Conservation (phyloP, 2,329 filamentous ascomycete genomes). For the Trichoderma arundinaceum region DNA sequence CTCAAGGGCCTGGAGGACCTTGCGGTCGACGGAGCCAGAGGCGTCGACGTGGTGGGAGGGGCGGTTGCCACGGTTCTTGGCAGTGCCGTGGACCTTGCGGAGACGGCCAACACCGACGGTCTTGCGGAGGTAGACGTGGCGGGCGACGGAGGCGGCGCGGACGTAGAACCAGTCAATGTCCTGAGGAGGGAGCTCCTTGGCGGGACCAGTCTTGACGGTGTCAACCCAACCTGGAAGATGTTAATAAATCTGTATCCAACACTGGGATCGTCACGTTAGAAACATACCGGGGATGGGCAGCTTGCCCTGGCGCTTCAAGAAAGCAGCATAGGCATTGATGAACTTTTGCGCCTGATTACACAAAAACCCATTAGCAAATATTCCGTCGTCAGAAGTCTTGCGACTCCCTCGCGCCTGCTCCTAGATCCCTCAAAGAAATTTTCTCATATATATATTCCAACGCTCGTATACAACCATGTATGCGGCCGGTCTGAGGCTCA, state of each 20-base stretch:
- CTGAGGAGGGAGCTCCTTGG: constrained; percentile 98
- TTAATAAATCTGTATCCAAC: neutral
- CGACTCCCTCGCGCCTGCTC: constrained; percentile 77
- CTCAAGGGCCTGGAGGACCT: constrained; percentile 96
- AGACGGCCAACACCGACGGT: constrained; percentile 98
- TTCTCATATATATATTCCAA: constrained; percentile 32
- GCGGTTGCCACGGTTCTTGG: constrained; percentile 94
- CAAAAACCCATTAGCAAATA: constrained; percentile 65
- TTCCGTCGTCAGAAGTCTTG: constrained; percentile 76
- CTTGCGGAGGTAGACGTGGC: constrained; percentile 99
- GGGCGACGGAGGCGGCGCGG: constrained; percentile 92
- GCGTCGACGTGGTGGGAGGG: constrained; percentile 96
- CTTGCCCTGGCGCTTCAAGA: constrained; percentile 94
- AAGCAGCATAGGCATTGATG: constrained; percentile 83
- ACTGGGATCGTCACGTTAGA: neutral
- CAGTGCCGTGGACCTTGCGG: constrained; percentile 92
- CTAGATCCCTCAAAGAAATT: constrained; percentile 40
- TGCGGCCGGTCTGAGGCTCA: constrained; percentile 14
- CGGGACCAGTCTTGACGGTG: constrained; percentile 96
- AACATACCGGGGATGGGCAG: constrained; percentile 84
- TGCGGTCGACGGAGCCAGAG: constrained; percentile 94
- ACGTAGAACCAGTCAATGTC: constrained; percentile 96
- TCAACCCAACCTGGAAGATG: constrained; percentile 84
- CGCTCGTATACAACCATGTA: constrained; percentile 17
- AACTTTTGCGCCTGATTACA: constrained; percentile 79